Percentiles rank a stretch among this genome's conserved stretches.
phyloP scores from a whole-genome alignment of 805 yeast genomes.

The Saccharomycopsis sp. region DNA sequence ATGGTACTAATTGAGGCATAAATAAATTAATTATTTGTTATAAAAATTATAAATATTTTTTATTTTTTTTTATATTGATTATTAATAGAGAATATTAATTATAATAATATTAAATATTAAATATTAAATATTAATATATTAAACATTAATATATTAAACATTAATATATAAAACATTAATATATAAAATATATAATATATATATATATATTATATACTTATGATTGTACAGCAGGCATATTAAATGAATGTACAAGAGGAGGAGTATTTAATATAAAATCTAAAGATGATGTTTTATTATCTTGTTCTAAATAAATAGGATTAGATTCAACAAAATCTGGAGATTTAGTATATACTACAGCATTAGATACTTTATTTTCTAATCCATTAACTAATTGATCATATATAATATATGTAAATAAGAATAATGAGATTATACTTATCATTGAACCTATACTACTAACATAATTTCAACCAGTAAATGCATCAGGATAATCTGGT shows the following conservation, averaged over 20 bases:
- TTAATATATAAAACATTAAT: not conserved
- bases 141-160: not conserved
- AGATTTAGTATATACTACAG: slow-evolving; percentile 16
- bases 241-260: slow-evolving; percentile 20
- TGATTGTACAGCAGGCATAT: slow-evolving; percentile 21
- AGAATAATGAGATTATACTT: slow-evolving; percentile 19
- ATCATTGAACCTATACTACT: slow-evolving; percentile 21
- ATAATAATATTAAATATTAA: not conserved
- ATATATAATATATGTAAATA: slow-evolving; percentile 20
- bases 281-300: slow-evolving; percentile 19
- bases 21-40: too few species aligned
- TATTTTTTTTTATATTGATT: not conserved
- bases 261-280: slow-evolving; percentile 20
- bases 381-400: slow-evolving; percentile 22
- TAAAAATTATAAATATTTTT: not conserved
- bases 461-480: slow-evolving; percentile 14
- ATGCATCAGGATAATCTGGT: slow-evolving; percentile 18
- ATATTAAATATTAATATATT: not conserved
- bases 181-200: not conserved
- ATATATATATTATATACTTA: slow-evolving; percentile 4
- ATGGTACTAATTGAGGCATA: slow-evolving; percentile 21
- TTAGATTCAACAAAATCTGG: slow-evolving; percentile 22
- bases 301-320: slow-evolving; percentile 15
- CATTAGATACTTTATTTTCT: slow-evolving; percentile 18
- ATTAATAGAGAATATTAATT: not conserved